Percentiles rank a stretch among this genome's conserved stretches.
Conservation (phyloP, 352 stramenopile genomes). For the Pilasporangium apinafurcum region DNA sequence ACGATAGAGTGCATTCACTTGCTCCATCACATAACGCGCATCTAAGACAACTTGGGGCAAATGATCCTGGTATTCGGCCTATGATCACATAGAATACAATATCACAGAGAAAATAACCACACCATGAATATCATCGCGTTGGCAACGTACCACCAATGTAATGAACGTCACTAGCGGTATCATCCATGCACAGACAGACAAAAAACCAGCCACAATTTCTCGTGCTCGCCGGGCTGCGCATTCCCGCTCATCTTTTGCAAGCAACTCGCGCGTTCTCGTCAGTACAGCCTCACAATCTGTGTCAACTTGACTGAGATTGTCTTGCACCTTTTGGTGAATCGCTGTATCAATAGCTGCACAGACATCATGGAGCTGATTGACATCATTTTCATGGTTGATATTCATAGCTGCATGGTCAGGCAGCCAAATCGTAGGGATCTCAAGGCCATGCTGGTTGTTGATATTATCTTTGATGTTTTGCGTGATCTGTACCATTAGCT, state of each 20-base stretch:
- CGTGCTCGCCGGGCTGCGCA: slow-evolving; percentile 32
- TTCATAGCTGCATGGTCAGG: slow-evolving; percentile 12
- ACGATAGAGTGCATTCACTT: slow-evolving; percentile 21
- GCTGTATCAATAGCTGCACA: slow-evolving; percentile 36
- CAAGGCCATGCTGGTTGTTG: slow-evolving; percentile 56
- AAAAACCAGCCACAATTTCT: slow-evolving; percentile 34
- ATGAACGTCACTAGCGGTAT: slow-evolving; percentile 37
- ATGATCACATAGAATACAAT: background rate
- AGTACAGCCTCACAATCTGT: slow-evolving; percentile 26
- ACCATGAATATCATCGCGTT: background rate
- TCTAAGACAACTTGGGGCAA: slow-evolving; percentile 22
- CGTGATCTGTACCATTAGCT: slow-evolving; percentile 61
- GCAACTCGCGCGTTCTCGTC: slow-evolving; percentile 16
- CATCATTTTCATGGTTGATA: slow-evolving; percentile 13
- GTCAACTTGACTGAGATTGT: slow-evolving; percentile 56
- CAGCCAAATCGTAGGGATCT: slow-evolving; percentile 57
- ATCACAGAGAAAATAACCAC: background rate
- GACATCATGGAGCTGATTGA: slow-evolving; percentile 43
- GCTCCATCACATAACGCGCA: slow-evolving; percentile 31
- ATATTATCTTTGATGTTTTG: slow-evolving; percentile 63
- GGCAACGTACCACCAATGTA: slow-evolving; percentile 22
- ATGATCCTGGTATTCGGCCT: slow-evolving; percentile 34
- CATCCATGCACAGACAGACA: slow-evolving; percentile 31
- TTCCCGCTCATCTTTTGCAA: slow-evolving; percentile 32
- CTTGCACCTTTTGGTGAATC: slow-evolving; percentile 63